Evolutionary conservation across 1,284 basidiomycete genomes (phyloP).

Genomic region (Ceratobasidium sp.): DNA sequence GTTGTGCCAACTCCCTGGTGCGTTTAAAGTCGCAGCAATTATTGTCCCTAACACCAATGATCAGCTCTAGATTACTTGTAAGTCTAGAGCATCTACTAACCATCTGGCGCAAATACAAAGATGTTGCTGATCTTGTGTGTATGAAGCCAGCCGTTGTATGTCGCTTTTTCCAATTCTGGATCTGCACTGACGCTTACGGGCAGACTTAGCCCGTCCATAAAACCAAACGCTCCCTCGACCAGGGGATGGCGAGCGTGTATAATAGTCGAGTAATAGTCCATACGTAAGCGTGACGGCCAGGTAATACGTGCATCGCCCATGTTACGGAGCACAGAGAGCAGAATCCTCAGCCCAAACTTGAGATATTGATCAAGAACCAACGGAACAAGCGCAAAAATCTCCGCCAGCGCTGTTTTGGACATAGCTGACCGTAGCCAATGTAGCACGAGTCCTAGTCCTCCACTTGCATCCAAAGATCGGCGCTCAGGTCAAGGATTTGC

Average conservation of each 20-base stretch:
- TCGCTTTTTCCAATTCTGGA: conserved; percentile 60
- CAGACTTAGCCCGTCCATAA: conserved; percentile 52
- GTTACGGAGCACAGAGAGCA: conserved; percentile 52
- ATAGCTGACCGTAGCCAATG: conserved; percentile 61
- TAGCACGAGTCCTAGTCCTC: conserved; percentile 48
- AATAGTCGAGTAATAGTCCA: conserved; percentile 51
- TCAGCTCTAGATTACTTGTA: not conserved
- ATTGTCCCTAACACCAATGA: conserved; percentile 51
- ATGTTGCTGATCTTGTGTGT: conserved; percentile 56
- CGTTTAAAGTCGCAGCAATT: conserved; percentile 55
- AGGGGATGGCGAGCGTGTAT: conserved; percentile 55
- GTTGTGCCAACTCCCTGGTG: conserved; percentile 64
- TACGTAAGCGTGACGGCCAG: conserved; percentile 54
- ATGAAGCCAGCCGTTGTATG: conserved; percentile 62
- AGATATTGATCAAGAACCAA: conserved; percentile 54
- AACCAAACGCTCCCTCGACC: conserved; percentile 58
- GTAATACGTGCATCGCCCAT: conserved; percentile 55
- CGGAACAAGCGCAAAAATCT: conserved; percentile 56
- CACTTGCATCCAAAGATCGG: conserved; percentile 4
- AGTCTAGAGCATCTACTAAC: conserved; percentile 50
- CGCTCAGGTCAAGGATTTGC: not conserved
- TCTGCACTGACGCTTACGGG: conserved; percentile 50
- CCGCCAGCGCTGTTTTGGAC: conserved; percentile 54
- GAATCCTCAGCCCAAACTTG: conserved; percentile 53
- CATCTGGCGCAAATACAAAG: conserved; percentile 52